Base-by-base conservation (phyloP, 352 stramenopile species). In the Pythium insidiosum region DNA sequence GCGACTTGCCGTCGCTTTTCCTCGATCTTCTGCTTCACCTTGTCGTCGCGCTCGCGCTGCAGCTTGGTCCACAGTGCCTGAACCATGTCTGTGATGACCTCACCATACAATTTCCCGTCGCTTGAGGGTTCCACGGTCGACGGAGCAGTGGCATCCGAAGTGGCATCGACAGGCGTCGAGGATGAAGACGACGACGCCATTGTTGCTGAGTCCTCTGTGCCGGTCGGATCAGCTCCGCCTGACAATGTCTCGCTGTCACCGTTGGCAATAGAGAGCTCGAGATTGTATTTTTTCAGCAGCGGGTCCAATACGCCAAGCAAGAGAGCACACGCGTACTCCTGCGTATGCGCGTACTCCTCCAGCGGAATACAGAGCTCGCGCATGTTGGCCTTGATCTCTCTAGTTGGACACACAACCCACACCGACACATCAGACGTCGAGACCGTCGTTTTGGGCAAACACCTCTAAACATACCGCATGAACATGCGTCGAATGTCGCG, bases 311-410 rank as follows among this genome's bases (percentile, higher is more conserved):
- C 42, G 2, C 76, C 73, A 3, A 93, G 72, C 30, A 90, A 41
- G 30, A 87, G 42, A 5, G 80, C 80, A 41, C 68, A 82, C 3
- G 73, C 61, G 43, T 85, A 82, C 36, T 93, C 80, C 52, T 93
- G 64, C 19, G 84, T 67, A 49, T 93, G 84, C 21, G 80, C 80
- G 38, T 86, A 93, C 44, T 83, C 76, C 53, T 93, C 80, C 36
- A 93, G 50, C 0, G 80, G 77, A 24, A 93, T 87, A 41, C 75
- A 88, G 38, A 90, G 46, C 10, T 93, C 73, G 38, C 80, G 73
- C 69, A 93, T 87, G 44, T 82, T 87, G 4, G 56, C 42, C 50
- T 90, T 93, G 77, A 93, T 93, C 58, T 93, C 80, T 19, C 80
- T 93, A 31, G 3, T 20, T n/a, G n/a, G n/a, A n/a, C n/a, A n/a